Evolutionary conservation across 78 protist species (phyloP).

Genomic region (Dictyostelium intermedium): DNA sequence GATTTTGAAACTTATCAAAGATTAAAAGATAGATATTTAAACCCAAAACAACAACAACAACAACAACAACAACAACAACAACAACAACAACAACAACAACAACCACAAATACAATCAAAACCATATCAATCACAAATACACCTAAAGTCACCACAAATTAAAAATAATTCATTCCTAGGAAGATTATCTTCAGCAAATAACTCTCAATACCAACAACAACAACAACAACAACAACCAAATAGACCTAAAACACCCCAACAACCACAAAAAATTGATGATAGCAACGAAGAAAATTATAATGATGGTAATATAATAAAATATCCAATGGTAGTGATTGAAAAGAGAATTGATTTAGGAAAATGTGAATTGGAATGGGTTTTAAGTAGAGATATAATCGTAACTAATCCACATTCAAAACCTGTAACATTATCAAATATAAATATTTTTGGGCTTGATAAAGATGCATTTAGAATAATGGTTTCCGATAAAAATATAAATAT

Average conservation of each 20-base stretch:
- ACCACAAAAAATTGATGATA: not conserved
- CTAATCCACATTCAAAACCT: constrained; percentile 26
- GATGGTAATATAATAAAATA: not conserved
- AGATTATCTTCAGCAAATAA: not conserved
- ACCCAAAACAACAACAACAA: not conserved
- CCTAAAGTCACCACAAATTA: not conserved
- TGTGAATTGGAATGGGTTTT: constrained; percentile 22
- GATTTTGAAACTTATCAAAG: not conserved
- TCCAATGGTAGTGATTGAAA: constrained; percentile 13
- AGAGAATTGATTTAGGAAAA: not conserved
- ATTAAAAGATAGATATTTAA: not conserved
- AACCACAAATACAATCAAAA: constrained; percentile 3
- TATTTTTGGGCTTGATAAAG: not conserved
- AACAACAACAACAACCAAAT: not conserved
- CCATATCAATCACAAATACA: not conserved
- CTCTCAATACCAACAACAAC: not conserved
- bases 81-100: not conserved
- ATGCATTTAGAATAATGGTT: not conserved
- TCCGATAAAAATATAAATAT: not conserved
- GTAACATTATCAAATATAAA: not conserved
- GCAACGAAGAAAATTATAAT: not conserved
- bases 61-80: not conserved
- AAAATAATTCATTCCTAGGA: not conserved
- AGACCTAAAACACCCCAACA: not conserved
- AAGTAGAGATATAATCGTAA: not conserved